These are phyloP conservation scores for Plasmodium coatneyi DNA, from an alignment of 169 alveolate genomes.

Conservation along the genomic window DNA sequence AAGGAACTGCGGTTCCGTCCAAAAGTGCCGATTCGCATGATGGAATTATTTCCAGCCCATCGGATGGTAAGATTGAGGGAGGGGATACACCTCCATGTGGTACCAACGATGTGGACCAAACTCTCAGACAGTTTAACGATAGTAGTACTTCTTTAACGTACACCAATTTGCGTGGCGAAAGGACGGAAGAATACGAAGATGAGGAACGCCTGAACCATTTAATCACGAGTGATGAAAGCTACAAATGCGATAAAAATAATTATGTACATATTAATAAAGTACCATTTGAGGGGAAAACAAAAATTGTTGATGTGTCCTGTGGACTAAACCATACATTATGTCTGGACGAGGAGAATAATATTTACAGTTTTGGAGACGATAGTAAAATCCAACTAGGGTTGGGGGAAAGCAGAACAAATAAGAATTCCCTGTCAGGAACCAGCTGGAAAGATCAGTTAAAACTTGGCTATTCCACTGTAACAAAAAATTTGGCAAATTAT, in stretches of 20 bases:
- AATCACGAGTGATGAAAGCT: neutral
- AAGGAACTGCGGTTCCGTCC: neutral
- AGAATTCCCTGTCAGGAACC: conserved; percentile 72
- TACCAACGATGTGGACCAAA: neutral
- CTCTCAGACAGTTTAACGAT: neutral
- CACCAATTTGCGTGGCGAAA: neutral
- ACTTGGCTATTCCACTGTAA: conserved; percentile 56
- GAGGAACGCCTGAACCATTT: neutral
- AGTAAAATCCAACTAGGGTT: conserved; percentile 72
- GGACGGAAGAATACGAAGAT: neutral
- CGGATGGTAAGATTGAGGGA: neutral
- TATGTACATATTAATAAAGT: conserved; percentile 42
- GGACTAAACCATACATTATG: conserved; percentile 69
- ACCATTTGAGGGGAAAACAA: conserved; percentile 52
- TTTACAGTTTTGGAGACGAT: conserved; percentile 75
- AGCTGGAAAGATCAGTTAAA: conserved; percentile 72
- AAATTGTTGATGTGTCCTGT: conserved; percentile 70
- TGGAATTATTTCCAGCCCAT: neutral
- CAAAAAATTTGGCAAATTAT: conserved; percentile 72
- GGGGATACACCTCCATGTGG: neutral
- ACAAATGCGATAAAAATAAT: conserved; percentile 19
- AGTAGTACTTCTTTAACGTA: neutral
- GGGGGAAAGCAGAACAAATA: conserved; percentile 74
- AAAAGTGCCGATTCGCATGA: neutral
- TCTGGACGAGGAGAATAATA: conserved; percentile 58